Evolutionary conservation across 768 basidiomycete species (phyloP).

Genomic region (Lactifluus rugatus): DNA sequence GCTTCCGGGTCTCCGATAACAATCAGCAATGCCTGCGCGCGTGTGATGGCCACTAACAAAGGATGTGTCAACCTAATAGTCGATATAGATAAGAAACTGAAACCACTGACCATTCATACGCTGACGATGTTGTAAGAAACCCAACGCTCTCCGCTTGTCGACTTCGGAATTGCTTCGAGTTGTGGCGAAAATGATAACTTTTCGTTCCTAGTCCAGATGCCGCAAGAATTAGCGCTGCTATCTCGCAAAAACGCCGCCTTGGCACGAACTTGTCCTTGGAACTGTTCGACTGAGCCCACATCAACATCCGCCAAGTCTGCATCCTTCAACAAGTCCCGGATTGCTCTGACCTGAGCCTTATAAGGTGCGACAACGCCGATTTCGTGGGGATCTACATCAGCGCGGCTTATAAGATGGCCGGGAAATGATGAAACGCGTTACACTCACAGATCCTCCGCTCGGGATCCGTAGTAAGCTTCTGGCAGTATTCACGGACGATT

Average conservation of each 20-base stretch:
- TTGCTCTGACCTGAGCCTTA: constrained; percentile 29
- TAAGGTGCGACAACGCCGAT: constrained; percentile 35
- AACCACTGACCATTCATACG: constrained; percentile 31
- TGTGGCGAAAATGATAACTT: constrained; percentile 30
- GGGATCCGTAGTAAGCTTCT: constrained; percentile 22
- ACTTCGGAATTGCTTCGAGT: constrained; percentile 26
- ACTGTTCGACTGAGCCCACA: constrained; percentile 33
- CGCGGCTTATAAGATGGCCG: not conserved
- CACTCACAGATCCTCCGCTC: constrained; percentile 27
- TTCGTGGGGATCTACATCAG: constrained; percentile 21
- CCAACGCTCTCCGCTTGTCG: constrained; percentile 24
- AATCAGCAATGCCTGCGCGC: constrained; percentile 54
- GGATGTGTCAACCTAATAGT: not conserved
- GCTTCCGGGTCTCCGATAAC: constrained; percentile 52
- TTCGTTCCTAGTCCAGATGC: constrained; percentile 25
- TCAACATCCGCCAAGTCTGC: constrained; percentile 20
- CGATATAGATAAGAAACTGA: not conserved
- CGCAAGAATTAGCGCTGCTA: not conserved
- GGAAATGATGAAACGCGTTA: not conserved
- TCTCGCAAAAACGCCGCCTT: not conserved
- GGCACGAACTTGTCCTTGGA: constrained; percentile 32
- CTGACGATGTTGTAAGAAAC: constrained; percentile 29
- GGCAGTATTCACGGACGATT: constrained; percentile 28
- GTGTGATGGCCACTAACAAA: constrained; percentile 50
- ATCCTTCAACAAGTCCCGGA: constrained; percentile 22